Percentiles rank a stretch among this genome's conserved stretches.
Conservation (phyloP, 2,329 filamentous ascomycete genomes). For the Acrodontium crateriforme region DNA sequence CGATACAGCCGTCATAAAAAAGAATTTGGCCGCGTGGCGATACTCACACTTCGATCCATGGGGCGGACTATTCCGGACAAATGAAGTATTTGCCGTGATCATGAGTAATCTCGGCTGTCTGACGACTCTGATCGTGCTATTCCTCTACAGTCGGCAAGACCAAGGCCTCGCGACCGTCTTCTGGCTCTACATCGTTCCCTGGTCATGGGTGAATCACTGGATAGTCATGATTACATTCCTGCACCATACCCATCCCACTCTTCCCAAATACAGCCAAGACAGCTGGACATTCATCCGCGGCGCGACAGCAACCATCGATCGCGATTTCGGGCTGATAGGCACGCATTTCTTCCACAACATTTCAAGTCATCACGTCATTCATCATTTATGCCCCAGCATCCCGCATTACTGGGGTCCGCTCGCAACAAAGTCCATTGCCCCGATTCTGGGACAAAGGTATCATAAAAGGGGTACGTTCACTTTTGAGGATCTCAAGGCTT, state of each 20-base stretch:
- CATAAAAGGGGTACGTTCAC: too few relatives aligned
- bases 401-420: background rate
- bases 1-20: too few relatives aligned
- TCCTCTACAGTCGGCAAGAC: too few relatives aligned
- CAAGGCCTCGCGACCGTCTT: too few relatives aligned
- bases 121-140: conserved; percentile 36
- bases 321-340: conserved; percentile 50
- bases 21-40: conserved; percentile 38
- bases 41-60: conserved; percentile 48
- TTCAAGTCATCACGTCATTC: conserved; percentile 48
- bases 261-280: conserved; percentile 44
- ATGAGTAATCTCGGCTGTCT: conserved; percentile 47
- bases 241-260: conserved; percentile 49
- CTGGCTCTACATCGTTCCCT: conserved; percentile 41
- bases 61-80: conserved; percentile 41
- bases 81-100: conserved; percentile 42
- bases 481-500: too few relatives aligned
- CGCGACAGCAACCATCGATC: conserved; percentile 48
- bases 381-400: conserved; percentile 35
- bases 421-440: conserved; percentile 1
- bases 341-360: conserved; percentile 51
- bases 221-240: conserved; percentile 59
- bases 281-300: conserved; percentile 49
- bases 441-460: too few relatives aligned
- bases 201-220: conserved; percentile 58